phyloP scores from a whole-genome alignment of 192 early-diverging fungal species.

The Coemansia asiatica region DNA sequence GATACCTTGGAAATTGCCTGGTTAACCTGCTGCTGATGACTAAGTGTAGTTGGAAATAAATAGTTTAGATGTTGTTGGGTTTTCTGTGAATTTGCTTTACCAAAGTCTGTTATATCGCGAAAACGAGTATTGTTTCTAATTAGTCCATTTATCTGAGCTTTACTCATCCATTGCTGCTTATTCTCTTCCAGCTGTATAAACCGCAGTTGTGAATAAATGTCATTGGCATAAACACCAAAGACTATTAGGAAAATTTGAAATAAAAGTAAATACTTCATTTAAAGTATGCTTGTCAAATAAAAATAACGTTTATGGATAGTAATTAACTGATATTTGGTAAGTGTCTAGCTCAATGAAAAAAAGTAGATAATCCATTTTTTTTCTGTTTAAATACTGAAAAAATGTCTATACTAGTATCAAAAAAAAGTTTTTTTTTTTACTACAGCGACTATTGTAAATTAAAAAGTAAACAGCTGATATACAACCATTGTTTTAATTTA shows the following conservation, averaged over 20 bases:
- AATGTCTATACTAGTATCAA: too few species aligned
- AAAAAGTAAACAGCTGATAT: too few species aligned
- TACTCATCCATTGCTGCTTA: constrained; percentile 9
- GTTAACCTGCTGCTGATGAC: constrained; percentile 58
- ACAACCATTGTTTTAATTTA: too few species aligned
- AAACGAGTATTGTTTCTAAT: constrained; percentile 2
- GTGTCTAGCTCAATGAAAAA: too few species aligned
- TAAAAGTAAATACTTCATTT: background rate
- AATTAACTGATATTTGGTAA: too few species aligned
- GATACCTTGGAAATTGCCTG: constrained; percentile 60
- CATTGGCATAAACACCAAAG: background rate
- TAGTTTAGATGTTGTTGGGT: background rate
- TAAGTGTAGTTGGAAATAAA: constrained; percentile 37
- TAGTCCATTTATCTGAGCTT: constrained; percentile 10
- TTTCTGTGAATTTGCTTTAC: background rate
- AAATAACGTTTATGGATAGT: too few species aligned
- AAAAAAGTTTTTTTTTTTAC: too few species aligned
- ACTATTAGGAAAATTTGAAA: background rate
- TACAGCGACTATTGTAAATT: too few species aligned
- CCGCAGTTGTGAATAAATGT: constrained; percentile 1
- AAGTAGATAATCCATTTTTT: too few species aligned
- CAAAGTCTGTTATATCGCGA: constrained; percentile 25
- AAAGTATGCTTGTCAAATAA: too few species aligned
- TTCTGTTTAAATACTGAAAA: too few species aligned
- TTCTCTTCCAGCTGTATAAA: constrained; percentile 12